Evolutionary conservation across 345 rosid species (phyloP).

Genomic region (Cardamine chenopodiifolia): DNA sequence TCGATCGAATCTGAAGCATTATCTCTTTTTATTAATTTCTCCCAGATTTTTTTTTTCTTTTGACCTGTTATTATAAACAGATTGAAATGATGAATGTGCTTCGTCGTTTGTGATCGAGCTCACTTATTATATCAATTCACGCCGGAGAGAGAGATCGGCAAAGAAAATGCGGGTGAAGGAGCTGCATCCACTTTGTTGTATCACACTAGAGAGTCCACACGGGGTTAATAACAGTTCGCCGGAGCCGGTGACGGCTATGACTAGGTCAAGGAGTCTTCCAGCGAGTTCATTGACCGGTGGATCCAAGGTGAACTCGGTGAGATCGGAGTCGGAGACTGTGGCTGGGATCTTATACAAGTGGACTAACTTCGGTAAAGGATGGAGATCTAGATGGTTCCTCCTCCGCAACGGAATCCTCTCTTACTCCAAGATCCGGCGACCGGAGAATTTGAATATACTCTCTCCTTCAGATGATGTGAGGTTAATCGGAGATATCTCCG

Average conservation of each 20-base stretch:
- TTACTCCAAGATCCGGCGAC: constrained; percentile 76
- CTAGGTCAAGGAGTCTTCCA: constrained; percentile 71
- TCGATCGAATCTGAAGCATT: constrained; percentile 14
- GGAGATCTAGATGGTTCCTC: constrained; percentile 97
- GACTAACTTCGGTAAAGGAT: constrained; percentile 97
- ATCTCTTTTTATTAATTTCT: not conserved
- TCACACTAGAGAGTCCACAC: constrained; percentile 69
- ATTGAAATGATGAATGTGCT: constrained; percentile 4
- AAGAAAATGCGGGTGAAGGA: constrained; percentile 83
- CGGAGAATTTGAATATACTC: constrained; percentile 59
- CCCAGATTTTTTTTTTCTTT: constrained; percentile 24
- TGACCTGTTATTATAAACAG: not conserved
- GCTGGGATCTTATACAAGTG: constrained; percentile 92
- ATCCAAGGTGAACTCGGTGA: constrained; percentile 43
- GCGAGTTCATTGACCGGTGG: constrained; percentile 48
- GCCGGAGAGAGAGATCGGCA: not conserved
- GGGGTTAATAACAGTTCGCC: constrained; percentile 63
- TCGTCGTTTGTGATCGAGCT: constrained; percentile 39
- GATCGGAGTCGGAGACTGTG: constrained; percentile 68
- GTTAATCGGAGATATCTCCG: constrained; percentile 74
- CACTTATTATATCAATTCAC: not conserved
- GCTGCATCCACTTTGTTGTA: constrained; percentile 93
- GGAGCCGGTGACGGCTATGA: constrained; percentile 55
- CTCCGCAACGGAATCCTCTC: constrained; percentile 79
- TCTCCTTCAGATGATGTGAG: constrained; percentile 61